Evolutionary conservation across 2,329 filamentous ascomycete genomes (phyloP), one percentile per base, ranked within the genome.

Genomic region (Colletotrichum sp.): DNA sequence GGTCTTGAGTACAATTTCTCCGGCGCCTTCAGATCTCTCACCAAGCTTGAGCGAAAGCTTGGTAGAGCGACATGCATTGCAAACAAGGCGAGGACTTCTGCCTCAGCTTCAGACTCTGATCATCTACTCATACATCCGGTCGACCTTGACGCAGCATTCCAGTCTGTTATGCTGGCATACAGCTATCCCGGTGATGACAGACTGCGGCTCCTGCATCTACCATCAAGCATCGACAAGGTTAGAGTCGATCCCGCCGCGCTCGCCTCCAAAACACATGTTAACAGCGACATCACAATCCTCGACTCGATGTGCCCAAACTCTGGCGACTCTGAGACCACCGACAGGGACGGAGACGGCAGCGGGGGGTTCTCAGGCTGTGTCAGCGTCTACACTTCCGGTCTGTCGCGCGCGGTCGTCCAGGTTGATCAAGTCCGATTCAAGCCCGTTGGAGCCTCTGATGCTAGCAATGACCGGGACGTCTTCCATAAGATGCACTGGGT

Each of bases 101-200:
- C 52, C 8, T 59, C 64, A 66, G 13, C 44, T 65, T 12, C 39
- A 52, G 15, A 68, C 16, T n/a, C 16, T 32, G 21, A 55, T 73
- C 5, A 34, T 32, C 30, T 68, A 63, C 69, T 85, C 8, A 77
- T 85, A 3, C 84, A 85, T 66, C 84, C 84, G 0, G 78, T 69
- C 3, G 72, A 76, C 16, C 79, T 86, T 0, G 84, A 85, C 66
- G 79, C 78, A 2, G 80, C 82, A 1, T 79, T 86, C 73, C 85
- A 86, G 76, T 60, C 80, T 5, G 55, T 77, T 26, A 74, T 85
- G 12, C 70, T 82, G 5, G 83, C 84, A 9, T 81, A 78, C 69
- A 77, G 78, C 24, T 78, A 73, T 21, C 84, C 84, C 3, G 79
- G 78, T 1, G 81, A 83, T 70, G 82, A 79, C 4, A 77, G 80